phyloP scores from a whole-genome alignment of 306 rosid genomes.

The Ochetophila trinervis region DNA sequence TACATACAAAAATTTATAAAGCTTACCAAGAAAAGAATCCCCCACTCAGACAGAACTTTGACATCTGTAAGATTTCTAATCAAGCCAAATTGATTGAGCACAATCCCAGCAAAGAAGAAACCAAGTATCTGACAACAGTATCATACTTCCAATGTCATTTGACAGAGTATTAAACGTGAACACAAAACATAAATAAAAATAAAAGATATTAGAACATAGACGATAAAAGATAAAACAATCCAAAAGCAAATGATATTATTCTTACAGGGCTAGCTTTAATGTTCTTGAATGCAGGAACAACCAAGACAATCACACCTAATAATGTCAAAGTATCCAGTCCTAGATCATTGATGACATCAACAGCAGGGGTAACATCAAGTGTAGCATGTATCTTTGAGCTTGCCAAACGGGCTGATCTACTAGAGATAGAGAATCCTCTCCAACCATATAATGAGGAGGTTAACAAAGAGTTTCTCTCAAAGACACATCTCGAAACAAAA shows the following conservation, averaged over 20 bases:
- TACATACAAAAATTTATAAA: conserved; percentile 17
- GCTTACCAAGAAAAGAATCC: conserved; percentile 99
- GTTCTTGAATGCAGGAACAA: conserved; percentile 81
- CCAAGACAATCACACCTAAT: conserved; percentile 73
- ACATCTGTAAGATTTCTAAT: conserved; percentile 91
- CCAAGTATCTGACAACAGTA: conserved; percentile 84
- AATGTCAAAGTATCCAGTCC: conserved; percentile 90
- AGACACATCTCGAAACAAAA: conserved; percentile 34
- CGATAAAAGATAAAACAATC: neutral
- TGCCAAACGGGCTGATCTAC: conserved; percentile 34
- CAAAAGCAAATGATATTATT: conserved; percentile 1
- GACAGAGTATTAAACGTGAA: neutral
- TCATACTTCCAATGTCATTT: conserved; percentile 9
- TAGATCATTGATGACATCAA: conserved; percentile 84
- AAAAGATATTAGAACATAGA: neutral
- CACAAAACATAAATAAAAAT: neutral
- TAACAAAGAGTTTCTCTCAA: conserved; percentile 25
- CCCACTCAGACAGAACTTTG: conserved; percentile 95
- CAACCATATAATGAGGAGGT: conserved; percentile 23
- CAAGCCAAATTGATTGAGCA: conserved; percentile 94
- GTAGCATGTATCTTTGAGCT: conserved; percentile 42
- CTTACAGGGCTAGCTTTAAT: conserved; percentile 73
- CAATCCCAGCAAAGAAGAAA: conserved; percentile 91
- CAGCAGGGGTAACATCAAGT: conserved; percentile 69
- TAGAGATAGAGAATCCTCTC: conserved; percentile 36